Evolutionary conservation across 768 basidiomycete species (phyloP).

Genomic region (Suillus plorans): DNA sequence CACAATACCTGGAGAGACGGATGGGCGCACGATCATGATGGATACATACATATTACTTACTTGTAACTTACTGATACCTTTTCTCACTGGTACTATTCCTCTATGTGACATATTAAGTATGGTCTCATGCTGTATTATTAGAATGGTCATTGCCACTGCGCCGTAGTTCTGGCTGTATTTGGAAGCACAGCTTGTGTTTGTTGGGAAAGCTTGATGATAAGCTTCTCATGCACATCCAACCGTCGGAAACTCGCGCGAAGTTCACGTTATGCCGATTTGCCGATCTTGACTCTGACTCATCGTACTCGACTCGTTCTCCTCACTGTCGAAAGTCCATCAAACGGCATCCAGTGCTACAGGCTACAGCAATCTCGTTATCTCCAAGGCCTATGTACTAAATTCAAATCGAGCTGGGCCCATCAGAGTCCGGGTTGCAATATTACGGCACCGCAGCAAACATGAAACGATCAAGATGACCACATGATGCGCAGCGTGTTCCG

Average conservation of each 20-base stretch:
- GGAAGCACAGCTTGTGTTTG: too few species aligned
- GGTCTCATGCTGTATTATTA: neutral
- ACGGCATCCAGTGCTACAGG: too few species aligned
- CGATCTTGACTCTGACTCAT: too few species aligned
- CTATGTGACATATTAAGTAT: neutral
- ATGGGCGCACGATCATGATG: neutral
- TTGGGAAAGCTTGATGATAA: too few species aligned
- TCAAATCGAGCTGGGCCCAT: neutral
- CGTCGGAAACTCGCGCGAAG: too few species aligned
- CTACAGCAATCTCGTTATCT: too few species aligned
- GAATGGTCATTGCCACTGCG: neutral
- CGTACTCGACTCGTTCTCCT: too few species aligned
- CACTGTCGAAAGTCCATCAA: too few species aligned
- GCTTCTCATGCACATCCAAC: too few species aligned
- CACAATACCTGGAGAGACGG: slow-evolving; percentile 24
- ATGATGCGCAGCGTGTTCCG: slow-evolving; percentile 1
- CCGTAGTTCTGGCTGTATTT: neutral
- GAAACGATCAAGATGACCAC: neutral
- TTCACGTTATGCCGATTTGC: too few species aligned
- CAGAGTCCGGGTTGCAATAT: neutral
- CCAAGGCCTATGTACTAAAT: too few species aligned
- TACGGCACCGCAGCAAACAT: neutral
- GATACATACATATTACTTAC: neutral
- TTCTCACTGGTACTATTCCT: neutral
- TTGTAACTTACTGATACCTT: neutral